Base-by-base conservation (phyloP, 768 basidiomycete genomes). In the Mycena metata region DNA sequence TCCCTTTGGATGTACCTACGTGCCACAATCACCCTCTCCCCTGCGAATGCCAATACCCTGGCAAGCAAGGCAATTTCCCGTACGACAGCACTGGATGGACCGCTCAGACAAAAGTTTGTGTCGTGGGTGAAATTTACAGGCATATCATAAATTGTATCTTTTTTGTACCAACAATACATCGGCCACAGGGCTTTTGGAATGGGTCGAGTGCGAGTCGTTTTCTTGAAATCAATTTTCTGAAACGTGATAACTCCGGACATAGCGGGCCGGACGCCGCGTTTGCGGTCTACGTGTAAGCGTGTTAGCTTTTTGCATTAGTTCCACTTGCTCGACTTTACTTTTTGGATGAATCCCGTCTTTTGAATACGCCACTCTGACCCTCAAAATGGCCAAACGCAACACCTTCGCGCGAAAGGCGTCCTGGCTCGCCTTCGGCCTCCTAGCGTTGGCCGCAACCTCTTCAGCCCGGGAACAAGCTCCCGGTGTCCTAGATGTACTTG, bases 1-100 rank as follows among this genome's bases (percentile, higher is more conserved):
- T 77, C 91, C 0, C 81, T 91, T 19, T 92, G 91, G 90, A 78
- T 89, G 69, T 91, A 89, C 77, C 68, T 89, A 50, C 84, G 88
- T 21, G 72, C 74, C 24, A 49, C 73, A 4, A 57, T 67, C 41
- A 36, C 2, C n/a, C 2, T 60, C 30, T 64, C 52, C 17, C 52
- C 56, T 7, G 1, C n/a, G 24, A 47, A 39, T 65, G 57, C 50
- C 7, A 23, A n/a, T 17, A 24, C 24, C 3, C 16, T 61, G 1
- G 23, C 45, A 39, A 54, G 52, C 17, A 51, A 55, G 7, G 64
- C 64, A 26, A 47, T 70, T 23, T 61, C 60, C 1, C 36, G 45
- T 6, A 57, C 60, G 4, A 39, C 59, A 24, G 6, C 0, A 36
- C 35, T 66, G 3, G 64, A 58, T 36, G 49, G 60, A 9, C 51